Conservation (phyloP, 164 flowering plant genomes). For the Stephania japonica region DNA sequence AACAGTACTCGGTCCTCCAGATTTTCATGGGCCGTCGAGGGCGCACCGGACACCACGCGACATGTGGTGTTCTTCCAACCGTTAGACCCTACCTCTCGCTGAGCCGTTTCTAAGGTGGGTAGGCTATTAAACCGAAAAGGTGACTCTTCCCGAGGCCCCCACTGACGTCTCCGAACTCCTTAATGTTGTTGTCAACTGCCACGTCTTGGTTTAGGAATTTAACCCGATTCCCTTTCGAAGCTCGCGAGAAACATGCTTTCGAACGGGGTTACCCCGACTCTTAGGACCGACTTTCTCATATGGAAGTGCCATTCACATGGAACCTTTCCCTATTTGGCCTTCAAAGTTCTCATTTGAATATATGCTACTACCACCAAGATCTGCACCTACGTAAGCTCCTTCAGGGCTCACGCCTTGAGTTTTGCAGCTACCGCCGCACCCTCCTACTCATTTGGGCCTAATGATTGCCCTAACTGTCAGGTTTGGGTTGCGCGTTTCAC, state of each 20-base stretch:
- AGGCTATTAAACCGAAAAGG: background rate
- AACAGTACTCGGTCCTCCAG: too few species aligned
- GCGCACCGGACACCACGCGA: too few species aligned
- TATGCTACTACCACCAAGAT: conserved; percentile 1
- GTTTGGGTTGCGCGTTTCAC: conserved; percentile 19
- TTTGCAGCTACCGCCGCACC: background rate
- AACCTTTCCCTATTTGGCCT: too few species aligned
- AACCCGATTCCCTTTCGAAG: conserved; percentile 4
- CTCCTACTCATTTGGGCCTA: background rate
- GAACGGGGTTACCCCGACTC: background rate
- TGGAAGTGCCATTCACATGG: background rate
- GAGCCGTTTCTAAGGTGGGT: background rate
- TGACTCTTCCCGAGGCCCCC: too few species aligned
- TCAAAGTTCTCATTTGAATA: too few species aligned
- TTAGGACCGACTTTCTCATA: background rate
- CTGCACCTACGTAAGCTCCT: background rate
- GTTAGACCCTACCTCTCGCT: background rate
- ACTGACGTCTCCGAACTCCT: background rate
- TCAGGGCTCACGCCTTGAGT: background rate
- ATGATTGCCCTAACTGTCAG: too few species aligned
- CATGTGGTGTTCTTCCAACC: background rate
- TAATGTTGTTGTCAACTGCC: background rate
- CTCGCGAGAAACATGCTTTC: background rate
- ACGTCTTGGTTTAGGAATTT: background rate
- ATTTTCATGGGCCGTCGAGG: too few species aligned